A percentile compares a stretch with the other conserved stretches of the same genome.
These are phyloP conservation scores for Aspergillus taichungensis DNA, from an alignment of 495 filamentous ascomycete genomes.

Conservation along the genomic window DNA sequence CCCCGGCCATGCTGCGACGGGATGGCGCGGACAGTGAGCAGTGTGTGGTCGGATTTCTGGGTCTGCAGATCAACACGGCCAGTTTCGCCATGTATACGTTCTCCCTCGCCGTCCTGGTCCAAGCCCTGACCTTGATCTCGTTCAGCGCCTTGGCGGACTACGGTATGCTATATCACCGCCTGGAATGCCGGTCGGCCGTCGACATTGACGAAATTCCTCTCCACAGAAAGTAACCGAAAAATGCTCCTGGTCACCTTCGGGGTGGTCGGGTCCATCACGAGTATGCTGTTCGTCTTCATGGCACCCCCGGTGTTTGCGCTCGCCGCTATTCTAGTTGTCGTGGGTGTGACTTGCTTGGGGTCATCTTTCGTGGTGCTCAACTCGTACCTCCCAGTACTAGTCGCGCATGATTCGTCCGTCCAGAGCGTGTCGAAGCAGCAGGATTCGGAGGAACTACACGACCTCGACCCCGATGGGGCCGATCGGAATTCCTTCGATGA, in stretches of 20 bases:
- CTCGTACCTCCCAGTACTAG: constrained; percentile 42
- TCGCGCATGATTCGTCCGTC: constrained; percentile 38
- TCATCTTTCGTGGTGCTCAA: constrained; percentile 46
- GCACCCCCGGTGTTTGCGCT: constrained; percentile 61
- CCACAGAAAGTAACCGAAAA: constrained; percentile 47
- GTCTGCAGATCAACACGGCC: constrained; percentile 38
- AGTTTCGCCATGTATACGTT: constrained; percentile 51
- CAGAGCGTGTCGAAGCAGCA: constrained; percentile 14
- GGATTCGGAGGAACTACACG: constrained; percentile 17
- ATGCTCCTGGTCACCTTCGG: constrained; percentile 70
- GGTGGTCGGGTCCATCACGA: constrained; percentile 63
- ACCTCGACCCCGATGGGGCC: constrained; percentile 11
- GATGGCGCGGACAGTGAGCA: constrained; percentile 21
- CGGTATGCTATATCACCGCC: constrained; percentile 24
- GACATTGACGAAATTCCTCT: constrained; percentile 1
- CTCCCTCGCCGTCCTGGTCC: constrained; percentile 43
- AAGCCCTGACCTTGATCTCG: constrained; percentile 44
- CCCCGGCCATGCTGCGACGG: constrained; percentile 44
- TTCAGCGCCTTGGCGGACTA: constrained; percentile 46
- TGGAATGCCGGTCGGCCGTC: neutral
- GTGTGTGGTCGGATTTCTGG: constrained; percentile 39
- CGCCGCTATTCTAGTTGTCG: constrained; percentile 66
- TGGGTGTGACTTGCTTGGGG: constrained; percentile 66
- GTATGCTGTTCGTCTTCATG: constrained; percentile 79
- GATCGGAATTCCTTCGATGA: constrained; percentile 32